Base-by-base conservation (phyloP, 208 protist genomes). In the Leptomonas seymouri region DNA sequence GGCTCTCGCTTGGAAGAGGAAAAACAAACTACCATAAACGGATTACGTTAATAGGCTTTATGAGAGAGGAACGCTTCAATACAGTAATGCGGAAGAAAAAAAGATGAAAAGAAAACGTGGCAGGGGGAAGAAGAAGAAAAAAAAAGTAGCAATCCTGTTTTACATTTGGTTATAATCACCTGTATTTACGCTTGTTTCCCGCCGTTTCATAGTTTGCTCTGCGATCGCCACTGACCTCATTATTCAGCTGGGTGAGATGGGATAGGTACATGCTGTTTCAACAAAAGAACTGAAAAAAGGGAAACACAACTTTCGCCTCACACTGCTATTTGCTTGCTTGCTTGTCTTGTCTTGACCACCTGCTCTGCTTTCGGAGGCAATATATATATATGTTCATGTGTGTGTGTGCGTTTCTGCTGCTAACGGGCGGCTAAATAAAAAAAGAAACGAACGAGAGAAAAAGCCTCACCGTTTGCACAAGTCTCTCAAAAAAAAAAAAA, bases 301-400 rank as follows among this genome's bases (percentile, higher is more conserved):
- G 39, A 56, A 56, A 53, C n/a, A n/a, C n/a, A n/a, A n/a, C n/a
- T 53, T 53, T 53, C 5, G 48, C 48, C 21, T 53, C 30, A 2
- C 21, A 30, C 8, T 53, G 48, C 23, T 53, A 30, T 30, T 53
- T n/a, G n/a, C n/a, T n/a, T n/a, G n/a, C n/a, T 53, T 39, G 18
- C n/a, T 30, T 53, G n/a, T 28, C 30, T 53, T 3, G 12, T 53
- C 23, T 12, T 53, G 5, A 7, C 25, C 27, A 36, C 50, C 30
- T 56, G 54, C 27, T 42, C 31, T 44, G 39, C 48, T 44, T 45
- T 31, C 54, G 44, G 11, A 16, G n/a, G 18, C 34, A 57, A 58
- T 27, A 25, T 23, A 27, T 25, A 11, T 15, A 14, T 23, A 44
- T n/a, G 4, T 58, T 18, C 11, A 5, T 44, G 3, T 36, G n/a